phyloP scores from a whole-genome alignment of 129 eudicot species.

The Apium graveolens region DNA sequence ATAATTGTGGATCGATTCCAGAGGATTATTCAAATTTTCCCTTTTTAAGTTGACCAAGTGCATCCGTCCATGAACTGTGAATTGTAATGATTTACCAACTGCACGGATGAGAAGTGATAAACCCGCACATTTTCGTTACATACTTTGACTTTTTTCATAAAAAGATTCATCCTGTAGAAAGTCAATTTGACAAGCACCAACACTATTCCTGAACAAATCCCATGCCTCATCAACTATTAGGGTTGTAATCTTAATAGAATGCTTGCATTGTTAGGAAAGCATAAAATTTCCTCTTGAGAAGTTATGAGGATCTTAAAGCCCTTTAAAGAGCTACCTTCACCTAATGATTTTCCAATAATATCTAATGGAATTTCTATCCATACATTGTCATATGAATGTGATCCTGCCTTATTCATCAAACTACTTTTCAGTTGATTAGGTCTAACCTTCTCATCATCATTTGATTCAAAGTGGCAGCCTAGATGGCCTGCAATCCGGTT shows the following conservation, averaged over 20 bases:
- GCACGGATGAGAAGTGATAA: too few species aligned
- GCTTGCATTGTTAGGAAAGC: neutral
- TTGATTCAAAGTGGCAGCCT: neutral
- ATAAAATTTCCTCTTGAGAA: too few species aligned
- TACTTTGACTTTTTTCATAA: neutral
- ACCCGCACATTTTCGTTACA: neutral
- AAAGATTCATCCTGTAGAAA: neutral
- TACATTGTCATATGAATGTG: slow-evolving; percentile 11
- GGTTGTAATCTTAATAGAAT: neutral
- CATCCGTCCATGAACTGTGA: too few species aligned
- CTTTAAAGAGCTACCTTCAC: too few species aligned
- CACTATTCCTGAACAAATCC: neutral
- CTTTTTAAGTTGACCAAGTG: too few species aligned
- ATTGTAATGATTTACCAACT: too few species aligned
- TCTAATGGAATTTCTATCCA: neutral
- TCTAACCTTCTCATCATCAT: neutral
- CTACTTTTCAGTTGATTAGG: neutral
- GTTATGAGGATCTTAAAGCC: too few species aligned
- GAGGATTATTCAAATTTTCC: too few species aligned
- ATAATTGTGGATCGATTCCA: too few species aligned
- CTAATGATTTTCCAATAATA: too few species aligned
- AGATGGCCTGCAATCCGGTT: neutral
- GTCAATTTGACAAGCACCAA: neutral
- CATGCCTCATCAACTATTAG: neutral
- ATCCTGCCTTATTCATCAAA: neutral